Base-by-base conservation (phyloP, 768 basidiomycete genomes). In the Neoboletus subvelutipes region DNA sequence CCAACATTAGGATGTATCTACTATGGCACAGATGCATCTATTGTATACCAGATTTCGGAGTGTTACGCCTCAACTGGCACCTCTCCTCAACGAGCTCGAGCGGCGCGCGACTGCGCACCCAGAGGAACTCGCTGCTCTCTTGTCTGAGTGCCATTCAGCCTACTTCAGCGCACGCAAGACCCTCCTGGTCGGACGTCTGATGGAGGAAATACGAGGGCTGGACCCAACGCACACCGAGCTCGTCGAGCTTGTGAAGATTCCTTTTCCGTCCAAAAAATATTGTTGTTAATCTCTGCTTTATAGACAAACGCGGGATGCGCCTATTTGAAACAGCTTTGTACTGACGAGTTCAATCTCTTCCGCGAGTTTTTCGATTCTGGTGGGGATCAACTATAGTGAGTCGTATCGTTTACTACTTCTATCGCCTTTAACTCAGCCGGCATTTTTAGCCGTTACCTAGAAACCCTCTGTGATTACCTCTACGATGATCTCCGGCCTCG, bases 401-500 rank as follows among this genome's bases (percentile, higher is more conserved):
- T 79, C 13, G n/a, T 7, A 26, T 36, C 15, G 18, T 45, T 36
- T 33, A 18, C 20, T 52, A 12, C 17, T 28, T 29, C 3, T 9
- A 41, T 31, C 65, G 1, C 18, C 18, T 70, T 34, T 68, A n/a
- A 42, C 51, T 4, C 5, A 49, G 28, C 28, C n/a, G 43, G 0
- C 43, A 36, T 53, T 41, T 31, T n/a, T 54, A 98, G 94, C 66
- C 80, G 84, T 57, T 98, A 93, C 73, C 80, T 99, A 24, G 94
- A 97, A 75, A 87, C 81, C 3, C 80, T 98, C 0, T 98, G 94
- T 63, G 96, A 98, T 73, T 83, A 93, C 64, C 84, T 99, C 34
- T 97, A 95, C 68, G 97, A 98, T 69, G 93, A 95, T 61, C 83
- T 99, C 1, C 89, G 96, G 1, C 97, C 96, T 6, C 86, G 95